phyloP scores from a whole-genome alignment of 2,329 filamentous ascomycete species.

The Hypocreales sp. region DNA sequence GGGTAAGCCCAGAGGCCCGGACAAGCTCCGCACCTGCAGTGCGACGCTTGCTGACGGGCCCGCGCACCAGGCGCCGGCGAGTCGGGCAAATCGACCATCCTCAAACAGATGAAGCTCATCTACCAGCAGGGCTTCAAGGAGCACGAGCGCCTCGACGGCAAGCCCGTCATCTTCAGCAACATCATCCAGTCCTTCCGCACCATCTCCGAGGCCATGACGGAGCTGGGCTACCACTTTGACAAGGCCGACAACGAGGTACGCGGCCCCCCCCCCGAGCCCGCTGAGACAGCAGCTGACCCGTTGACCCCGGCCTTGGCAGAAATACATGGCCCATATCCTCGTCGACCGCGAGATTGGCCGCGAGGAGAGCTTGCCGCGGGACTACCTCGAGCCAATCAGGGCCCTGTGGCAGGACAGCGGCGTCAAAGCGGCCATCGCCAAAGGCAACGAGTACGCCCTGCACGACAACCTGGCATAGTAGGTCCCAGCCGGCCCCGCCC shows the following conservation, averaged over 20 bases:
- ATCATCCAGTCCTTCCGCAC: slow-evolving; percentile 83
- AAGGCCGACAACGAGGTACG: slow-evolving; percentile 65
- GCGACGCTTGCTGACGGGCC: not conserved
- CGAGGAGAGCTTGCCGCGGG: slow-evolving; percentile 63
- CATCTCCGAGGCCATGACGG: slow-evolving; percentile 80
- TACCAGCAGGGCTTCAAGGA: slow-evolving; percentile 85
- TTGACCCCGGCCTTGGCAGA: no score
- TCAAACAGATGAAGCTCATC: slow-evolving; percentile 65
- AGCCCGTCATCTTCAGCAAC: slow-evolving; percentile 91
- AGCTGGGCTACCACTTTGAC: slow-evolving; percentile 67
- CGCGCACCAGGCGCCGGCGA: slow-evolving; percentile 2
- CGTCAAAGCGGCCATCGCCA: slow-evolving; percentile 74
- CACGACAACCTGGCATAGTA: slow-evolving; percentile 95
- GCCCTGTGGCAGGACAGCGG: slow-evolving; percentile 71
- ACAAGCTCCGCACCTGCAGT: slow-evolving; percentile 4
- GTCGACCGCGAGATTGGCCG: slow-evolving; percentile 70
- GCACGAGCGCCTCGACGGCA: slow-evolving; percentile 82
- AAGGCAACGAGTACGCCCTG: slow-evolving; percentile 91
- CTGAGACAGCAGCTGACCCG: slow-evolving; percentile 18
- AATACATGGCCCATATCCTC: slow-evolving; percentile 62
- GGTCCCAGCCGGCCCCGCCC: slow-evolving; percentile 19
- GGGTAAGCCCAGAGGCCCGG: slow-evolving; percentile 33
- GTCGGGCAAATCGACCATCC: slow-evolving; percentile 6
- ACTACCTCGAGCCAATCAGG: slow-evolving; percentile 71
- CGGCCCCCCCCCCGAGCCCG: not conserved